A percentile compares a stretch with the other conserved stretches of the same genome.
Evolutionary conservation across 768 basidiomycete species (phyloP).

Genomic region (Suillus weaverae): DNA sequence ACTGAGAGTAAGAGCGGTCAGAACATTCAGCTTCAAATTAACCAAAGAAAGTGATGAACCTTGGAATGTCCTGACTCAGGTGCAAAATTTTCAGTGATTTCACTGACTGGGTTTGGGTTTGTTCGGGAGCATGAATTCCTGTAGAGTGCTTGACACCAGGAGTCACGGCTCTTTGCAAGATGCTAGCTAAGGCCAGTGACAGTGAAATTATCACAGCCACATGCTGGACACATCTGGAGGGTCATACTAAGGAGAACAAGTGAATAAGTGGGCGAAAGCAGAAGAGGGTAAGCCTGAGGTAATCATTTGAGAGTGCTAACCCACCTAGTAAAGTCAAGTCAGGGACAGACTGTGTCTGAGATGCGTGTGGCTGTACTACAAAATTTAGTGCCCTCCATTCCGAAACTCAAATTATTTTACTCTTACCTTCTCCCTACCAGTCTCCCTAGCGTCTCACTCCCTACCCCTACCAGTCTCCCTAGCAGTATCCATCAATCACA

Average conservation of each 20-base stretch:
- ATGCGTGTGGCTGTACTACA: background rate
- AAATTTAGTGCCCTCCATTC: background rate
- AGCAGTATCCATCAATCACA: background rate
- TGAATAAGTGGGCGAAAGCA: background rate
- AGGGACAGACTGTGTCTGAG: background rate
- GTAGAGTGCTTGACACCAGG: slow-evolving; percentile 4
- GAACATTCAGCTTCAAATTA: background rate
- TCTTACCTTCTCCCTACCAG: background rate
- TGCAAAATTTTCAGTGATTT: background rate
- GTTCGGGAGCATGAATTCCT: background rate
- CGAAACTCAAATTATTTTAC: background rate
- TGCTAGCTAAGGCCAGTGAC: slow-evolving; percentile 6
- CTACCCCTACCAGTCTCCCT: background rate
- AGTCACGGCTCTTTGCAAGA: slow-evolving; percentile 2
- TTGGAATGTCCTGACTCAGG: background rate
- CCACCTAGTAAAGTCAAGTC: background rate
- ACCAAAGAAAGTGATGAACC: background rate
- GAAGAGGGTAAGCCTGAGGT: slow-evolving; percentile 1
- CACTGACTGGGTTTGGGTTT: background rate
- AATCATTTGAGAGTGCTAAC: background rate
- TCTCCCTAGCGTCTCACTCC: background rate
- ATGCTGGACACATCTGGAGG: background rate
- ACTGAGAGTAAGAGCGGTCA: background rate
- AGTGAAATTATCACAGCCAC: slow-evolving; percentile 1
- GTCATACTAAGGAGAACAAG: background rate